Conservation (phyloP, 2,329 filamentous ascomycete species). For the Polychaeton citri region DNA sequence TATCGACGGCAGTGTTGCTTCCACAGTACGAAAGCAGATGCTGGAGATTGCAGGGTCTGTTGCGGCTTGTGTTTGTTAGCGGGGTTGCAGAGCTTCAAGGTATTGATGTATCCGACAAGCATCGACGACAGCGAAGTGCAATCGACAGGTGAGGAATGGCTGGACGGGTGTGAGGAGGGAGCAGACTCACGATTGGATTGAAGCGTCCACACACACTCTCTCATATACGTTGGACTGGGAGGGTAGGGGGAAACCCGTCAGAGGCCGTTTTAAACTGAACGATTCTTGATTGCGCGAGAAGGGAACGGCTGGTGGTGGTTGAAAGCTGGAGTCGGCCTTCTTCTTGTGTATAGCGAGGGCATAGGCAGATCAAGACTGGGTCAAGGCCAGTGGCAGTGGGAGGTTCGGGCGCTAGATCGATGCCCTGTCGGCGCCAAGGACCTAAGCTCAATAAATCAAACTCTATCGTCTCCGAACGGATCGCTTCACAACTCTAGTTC, state of each 20-base stretch:
- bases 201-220: no score
- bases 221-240: no score
- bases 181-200: no score
- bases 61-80: background rate
- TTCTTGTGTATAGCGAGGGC: background rate
- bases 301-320: background rate
- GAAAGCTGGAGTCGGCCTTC: background rate
- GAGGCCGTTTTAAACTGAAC: no score
- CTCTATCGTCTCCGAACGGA: slow-evolving; percentile 1
- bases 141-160: no score
- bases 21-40: slow-evolving; percentile 20
- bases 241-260: no score
- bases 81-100: no score
- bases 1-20: slow-evolving; percentile 7
- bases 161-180: no score
- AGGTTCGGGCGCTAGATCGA: background rate
- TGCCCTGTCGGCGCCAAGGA: background rate
- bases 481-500: background rate
- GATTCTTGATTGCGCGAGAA: background rate
- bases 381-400: background rate
- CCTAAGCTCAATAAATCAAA: background rate
- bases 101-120: no score
- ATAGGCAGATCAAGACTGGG: no score
- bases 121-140: no score
- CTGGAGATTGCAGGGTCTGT: slow-evolving; percentile 7